Evolutionary conservation across 1,139 yeast genomes (phyloP).

Genomic region (Lodderomyces oxycetoniae): DNA sequence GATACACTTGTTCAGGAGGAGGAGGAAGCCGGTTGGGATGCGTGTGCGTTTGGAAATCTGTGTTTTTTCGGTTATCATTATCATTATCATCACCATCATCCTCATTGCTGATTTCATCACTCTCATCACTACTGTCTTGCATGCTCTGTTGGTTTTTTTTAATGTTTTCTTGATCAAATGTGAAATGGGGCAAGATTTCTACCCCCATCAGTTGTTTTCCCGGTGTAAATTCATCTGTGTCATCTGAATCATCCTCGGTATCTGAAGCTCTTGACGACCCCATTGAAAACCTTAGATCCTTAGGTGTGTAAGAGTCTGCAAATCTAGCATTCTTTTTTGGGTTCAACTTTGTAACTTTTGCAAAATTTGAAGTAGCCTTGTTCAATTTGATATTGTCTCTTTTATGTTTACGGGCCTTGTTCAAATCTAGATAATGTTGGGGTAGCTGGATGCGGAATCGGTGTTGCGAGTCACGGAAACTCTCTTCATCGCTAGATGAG

Average conservation of each 20-base stretch:
- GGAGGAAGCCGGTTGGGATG: slow-evolving; percentile 6
- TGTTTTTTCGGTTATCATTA: slow-evolving; percentile 6
- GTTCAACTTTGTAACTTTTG: slow-evolving; percentile 17
- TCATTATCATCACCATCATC: slow-evolving; percentile 5
- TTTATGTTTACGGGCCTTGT: slow-evolving; percentile 20
- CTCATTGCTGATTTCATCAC: slow-evolving; percentile 6
- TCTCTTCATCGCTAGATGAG: slow-evolving; percentile 23
- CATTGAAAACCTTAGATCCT: slow-evolving; percentile 11
- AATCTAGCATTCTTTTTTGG: slow-evolving; percentile 19
- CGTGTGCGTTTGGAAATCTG: slow-evolving; percentile 8
- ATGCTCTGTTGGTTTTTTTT: slow-evolving; percentile 3
- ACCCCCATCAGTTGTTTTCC: background rate
- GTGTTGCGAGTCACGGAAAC: slow-evolving; percentile 5
- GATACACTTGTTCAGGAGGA: slow-evolving; percentile 11
- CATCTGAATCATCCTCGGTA: background rate
- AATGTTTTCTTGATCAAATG: slow-evolving; percentile 8
- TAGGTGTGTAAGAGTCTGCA: slow-evolving; percentile 23
- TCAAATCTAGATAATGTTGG: slow-evolving; percentile 25
- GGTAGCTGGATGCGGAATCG: slow-evolving; percentile 28
- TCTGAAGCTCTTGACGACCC: slow-evolving; percentile 6
- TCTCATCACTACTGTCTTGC: slow-evolving; percentile 4
- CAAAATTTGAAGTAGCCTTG: slow-evolving; percentile 28
- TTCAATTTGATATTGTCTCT: slow-evolving; percentile 19
- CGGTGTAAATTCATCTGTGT: slow-evolving; percentile 5
- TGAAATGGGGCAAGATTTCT: slow-evolving; percentile 11